Evolutionary conservation across 345 rosid species (phyloP), one percentile per base, ranked within the genome.

Genomic region (Crucihimalaya himalaica): DNA sequence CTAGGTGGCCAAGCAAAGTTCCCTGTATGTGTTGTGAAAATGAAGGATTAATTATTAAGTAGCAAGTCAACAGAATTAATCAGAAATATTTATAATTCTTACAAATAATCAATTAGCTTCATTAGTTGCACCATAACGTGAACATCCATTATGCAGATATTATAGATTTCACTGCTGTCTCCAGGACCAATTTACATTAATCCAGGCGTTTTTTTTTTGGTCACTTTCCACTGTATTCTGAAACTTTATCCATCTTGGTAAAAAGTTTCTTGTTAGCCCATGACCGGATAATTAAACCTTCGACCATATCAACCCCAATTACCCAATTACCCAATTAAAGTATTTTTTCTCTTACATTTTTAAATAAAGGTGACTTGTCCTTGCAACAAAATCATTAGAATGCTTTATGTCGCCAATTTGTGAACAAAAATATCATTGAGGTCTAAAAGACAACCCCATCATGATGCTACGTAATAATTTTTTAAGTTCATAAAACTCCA

Each of bases 61-160:
- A 46, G 40, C 25, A 77, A 70, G 80, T 77, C 76, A 78, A 57
- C 40, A 50, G 5, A 9, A 75, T 37, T 50, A 16, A 40, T 28
- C 50, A 63, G 6, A 71, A 19, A 37, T 13, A n/a, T 19, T 14
- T 32, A 65, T 48, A 32, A 15, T 18, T 56, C 23, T 2, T 5
- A 3, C 14, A 29, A 66, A 48, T 65, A 54, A 77, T 78, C 62
- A 71, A 72, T 78, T 28, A 52, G 56, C 77, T 71, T 50, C 63
- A 71, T 70, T 77, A 70, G 68, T 29, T 76, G 75, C 63, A 76
- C 54, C 66, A 40, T 56, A 70, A 71, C 80, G 68, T 70, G 80
- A 64, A 71, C 66, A 9, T 56, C 25, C 66, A 69, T 69, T 45
- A 76, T 76, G 29, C 35, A 53, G 6, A 55, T 63, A 19, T 48